Conservation (phyloP, 257 asterid species). For the Primulina huaijiensis region DNA sequence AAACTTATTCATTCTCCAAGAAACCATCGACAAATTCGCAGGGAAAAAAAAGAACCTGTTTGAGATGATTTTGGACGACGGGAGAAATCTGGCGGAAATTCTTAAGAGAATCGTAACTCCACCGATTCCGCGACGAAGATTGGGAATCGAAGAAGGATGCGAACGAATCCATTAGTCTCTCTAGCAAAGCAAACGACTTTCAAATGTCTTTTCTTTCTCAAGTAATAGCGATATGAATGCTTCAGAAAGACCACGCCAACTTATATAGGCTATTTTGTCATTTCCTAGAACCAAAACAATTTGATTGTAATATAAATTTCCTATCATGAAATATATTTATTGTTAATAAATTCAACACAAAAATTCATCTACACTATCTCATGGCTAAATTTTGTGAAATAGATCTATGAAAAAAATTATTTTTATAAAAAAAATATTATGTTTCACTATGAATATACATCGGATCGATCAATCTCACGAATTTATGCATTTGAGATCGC, state of each 20-base stretch:
- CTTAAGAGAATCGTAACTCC: slow-evolving; percentile 82
- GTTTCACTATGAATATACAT: no score
- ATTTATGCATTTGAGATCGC: no score
- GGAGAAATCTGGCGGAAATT: slow-evolving; percentile 92
- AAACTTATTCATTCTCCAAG: not conserved
- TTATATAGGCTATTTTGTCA: no score
- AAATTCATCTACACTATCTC: no score
- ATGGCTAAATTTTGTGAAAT: no score
- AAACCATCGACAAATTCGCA: not conserved
- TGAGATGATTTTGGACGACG: slow-evolving; percentile 82
- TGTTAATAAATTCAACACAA: no score
- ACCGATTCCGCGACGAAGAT: slow-evolving; percentile 50
- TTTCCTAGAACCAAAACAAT: no score
- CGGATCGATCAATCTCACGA: no score
- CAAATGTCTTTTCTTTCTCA: not conserved
- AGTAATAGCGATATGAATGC: not conserved
- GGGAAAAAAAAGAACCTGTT: slow-evolving; percentile 43
- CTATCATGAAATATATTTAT: no score
- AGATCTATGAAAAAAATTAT: no score
- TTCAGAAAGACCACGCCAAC: not conserved
- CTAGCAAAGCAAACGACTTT: not conserved
- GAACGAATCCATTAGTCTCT: slow-evolving; percentile 60
- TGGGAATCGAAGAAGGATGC: slow-evolving; percentile 64
- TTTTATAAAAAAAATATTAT: no score
- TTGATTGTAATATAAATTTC: no score